Evolutionary conservation across 2,329 filamentous ascomycete species (phyloP), one percentile per base, ranked within the genome.

Genomic region (Colletotrichum sp.): DNA sequence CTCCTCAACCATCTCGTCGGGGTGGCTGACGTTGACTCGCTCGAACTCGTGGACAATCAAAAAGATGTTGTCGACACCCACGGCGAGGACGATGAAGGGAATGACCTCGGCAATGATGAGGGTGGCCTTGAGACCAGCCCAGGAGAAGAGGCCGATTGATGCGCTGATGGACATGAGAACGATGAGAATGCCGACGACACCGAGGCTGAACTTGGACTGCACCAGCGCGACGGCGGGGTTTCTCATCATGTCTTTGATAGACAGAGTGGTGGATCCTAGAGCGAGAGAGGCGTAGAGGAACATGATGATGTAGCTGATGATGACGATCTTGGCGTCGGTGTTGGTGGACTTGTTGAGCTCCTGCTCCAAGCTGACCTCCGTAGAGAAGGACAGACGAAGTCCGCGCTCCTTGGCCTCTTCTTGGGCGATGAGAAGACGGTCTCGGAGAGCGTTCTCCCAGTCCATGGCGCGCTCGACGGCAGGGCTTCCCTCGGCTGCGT

Each of bases 61-160:
- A 87, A 99, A 99, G 81, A 99, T 99, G 82, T 99, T 99, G 89
- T 99, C 97, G 4, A 99, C 98, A 62, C 97, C 97, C 32, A 99
- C 96, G 15, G 97, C 97, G 24, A 99, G 88, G 12, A 99, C 96
- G 78, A 99, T 93, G 85, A 99, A 99, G 0, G 97, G 97, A 78
- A 99, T 99, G 77, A 99, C 97, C 83, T 99, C 97, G 6, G 98
- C 96, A 77, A 99, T 99, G 81, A 99, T 99, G 79, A 99, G 88
- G 0, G 97, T 99, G 16, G 96, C 97, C 85, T 98, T 98, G 81
- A 99, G 92, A 2, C 96, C 96, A 49, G 93, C 91, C 83, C 95
- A 97, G 1, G 97, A 98, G 82, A 99, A 99, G 57, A 99, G 88
- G 1, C 97, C 97, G 69, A 99, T 96, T 0, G 96, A 98, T 2